Percentiles rank a stretch among this genome's conserved stretches.
Evolutionary conservation across 805 yeast species (phyloP).

Genomic region (Spencermartinsiella europaea): DNA sequence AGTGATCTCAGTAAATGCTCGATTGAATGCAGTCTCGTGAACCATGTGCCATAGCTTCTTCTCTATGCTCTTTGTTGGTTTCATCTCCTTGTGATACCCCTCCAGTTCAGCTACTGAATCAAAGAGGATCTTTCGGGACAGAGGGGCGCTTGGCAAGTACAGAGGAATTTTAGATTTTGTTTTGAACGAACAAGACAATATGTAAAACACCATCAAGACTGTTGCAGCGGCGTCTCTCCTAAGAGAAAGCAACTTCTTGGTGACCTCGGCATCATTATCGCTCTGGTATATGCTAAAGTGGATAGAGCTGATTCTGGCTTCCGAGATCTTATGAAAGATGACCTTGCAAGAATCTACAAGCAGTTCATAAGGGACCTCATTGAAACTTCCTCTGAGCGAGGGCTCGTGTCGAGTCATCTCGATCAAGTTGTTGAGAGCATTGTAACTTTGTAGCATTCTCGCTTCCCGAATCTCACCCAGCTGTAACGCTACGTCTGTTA

Average conservation of each 20-base stretch:
- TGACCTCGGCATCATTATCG: constrained; percentile 36
- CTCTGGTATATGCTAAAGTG: constrained; percentile 44
- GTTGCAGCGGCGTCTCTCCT: constrained; percentile 47
- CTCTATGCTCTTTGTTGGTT: constrained; percentile 5
- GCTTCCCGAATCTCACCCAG: constrained; percentile 45
- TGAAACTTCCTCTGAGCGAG: constrained; percentile 34
- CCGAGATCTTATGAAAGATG: constrained; percentile 40
- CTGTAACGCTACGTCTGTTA: constrained; percentile 41
- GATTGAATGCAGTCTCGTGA: constrained; percentile 46
- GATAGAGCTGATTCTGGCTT: constrained; percentile 45
- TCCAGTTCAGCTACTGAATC: constrained; percentile 33
- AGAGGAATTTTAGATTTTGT: constrained; percentile 37
- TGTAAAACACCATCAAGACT: constrained; percentile 39
- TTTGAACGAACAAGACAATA: constrained; percentile 40
- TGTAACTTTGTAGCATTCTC: constrained; percentile 41
- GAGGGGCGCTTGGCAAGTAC: constrained; percentile 42
- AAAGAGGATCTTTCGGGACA: constrained; percentile 40
- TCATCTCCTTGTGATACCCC: constrained; percentile 2
- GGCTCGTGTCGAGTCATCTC: constrained; percentile 36
- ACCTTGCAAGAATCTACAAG: constrained; percentile 37
- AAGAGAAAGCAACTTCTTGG: constrained; percentile 37
- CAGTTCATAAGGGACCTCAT: constrained; percentile 30
- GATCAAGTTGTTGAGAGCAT: constrained; percentile 37
- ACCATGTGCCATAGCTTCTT: constrained; percentile 42
- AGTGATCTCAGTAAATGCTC: constrained; percentile 44